phyloP scores from a whole-genome alignment of 163 green algal species.

The Coccomyxa subellipsoidea region DNA sequence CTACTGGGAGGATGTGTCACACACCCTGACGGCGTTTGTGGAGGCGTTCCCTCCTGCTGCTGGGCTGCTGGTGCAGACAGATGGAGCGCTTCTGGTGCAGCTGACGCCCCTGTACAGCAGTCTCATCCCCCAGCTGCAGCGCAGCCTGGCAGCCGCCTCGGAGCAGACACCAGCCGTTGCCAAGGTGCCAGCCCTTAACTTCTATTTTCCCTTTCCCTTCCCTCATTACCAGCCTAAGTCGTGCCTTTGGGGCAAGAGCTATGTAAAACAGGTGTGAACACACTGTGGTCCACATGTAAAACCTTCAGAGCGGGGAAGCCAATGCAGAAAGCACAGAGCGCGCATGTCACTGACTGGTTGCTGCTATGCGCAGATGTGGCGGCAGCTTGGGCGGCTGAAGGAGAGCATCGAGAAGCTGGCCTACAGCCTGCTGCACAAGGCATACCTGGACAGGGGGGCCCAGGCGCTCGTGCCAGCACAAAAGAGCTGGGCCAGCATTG shows the following conservation, averaged over 20 bases:
- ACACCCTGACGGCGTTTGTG: slow-evolving; percentile 48
- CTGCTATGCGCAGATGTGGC: background rate
- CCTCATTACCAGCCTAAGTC: too few relatives aligned
- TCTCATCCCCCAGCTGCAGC: slow-evolving; percentile 38
- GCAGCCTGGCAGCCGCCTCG: slow-evolving; percentile 22
- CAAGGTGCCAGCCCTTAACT: background rate
- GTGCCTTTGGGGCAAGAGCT: too few relatives aligned
- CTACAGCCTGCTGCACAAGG: background rate
- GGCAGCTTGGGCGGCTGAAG: background rate
- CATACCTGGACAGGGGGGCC: background rate
- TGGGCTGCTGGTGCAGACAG: slow-evolving; percentile 27
- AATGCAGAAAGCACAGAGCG: background rate
- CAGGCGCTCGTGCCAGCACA: slow-evolving; percentile 16
- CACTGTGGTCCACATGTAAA: too few relatives aligned
- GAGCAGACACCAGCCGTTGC: slow-evolving; percentile 16
- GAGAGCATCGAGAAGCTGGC: background rate
- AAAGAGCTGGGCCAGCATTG: slow-evolving; percentile 27
- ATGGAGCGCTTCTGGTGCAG: slow-evolving; percentile 35
- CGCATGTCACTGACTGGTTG: background rate
- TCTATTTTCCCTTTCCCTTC: background rate
- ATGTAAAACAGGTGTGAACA: too few relatives aligned
- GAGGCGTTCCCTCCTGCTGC: slow-evolving; percentile 34
- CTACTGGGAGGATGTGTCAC: slow-evolving; percentile 53
- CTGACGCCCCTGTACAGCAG: slow-evolving; percentile 48
- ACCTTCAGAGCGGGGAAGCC: too few relatives aligned